phyloP scores from a whole-genome alignment of 768 basidiomycete species.

The Mycena crocata region DNA sequence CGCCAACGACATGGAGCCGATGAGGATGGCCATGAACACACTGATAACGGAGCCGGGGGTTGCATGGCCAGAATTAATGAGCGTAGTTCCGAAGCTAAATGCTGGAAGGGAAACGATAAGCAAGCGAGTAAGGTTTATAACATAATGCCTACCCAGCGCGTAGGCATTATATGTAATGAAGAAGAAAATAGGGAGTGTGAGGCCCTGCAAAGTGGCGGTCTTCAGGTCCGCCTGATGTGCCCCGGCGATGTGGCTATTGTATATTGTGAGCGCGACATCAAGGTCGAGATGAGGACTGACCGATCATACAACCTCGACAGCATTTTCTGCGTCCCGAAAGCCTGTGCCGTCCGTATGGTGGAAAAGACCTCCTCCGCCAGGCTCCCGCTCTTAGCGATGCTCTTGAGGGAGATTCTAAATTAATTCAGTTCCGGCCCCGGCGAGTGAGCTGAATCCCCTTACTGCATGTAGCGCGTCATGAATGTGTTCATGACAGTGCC shows the following conservation, averaged over 20 bases:
- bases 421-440: background rate
- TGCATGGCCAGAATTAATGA: constrained; percentile 67
- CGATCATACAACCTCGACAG: constrained; percentile 74
- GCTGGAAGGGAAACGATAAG: constrained; percentile 56
- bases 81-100: constrained; percentile 90
- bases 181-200: constrained; percentile 79
- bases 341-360: constrained; percentile 88
- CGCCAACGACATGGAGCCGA: constrained; percentile 81
- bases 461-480: constrained; percentile 74
- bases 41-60: constrained; percentile 69
- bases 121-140: background rate
- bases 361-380: constrained; percentile 95
- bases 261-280: background rate
- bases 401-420: constrained; percentile 70
- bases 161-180: constrained; percentile 85
- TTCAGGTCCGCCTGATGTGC: constrained; percentile 67
- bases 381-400: constrained; percentile 82
- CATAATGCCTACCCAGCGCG: constrained; percentile 62
- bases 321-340: constrained; percentile 84
- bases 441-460: constrained; percentile 42
- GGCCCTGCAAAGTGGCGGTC: constrained; percentile 68
- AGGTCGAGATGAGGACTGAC: background rate
- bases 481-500: constrained; percentile 81
- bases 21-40: constrained; percentile 85
- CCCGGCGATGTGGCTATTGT: constrained; percentile 56